phyloP scores from a whole-genome alignment of 352 stramenopile genomes.

The Pythium brassicae region DNA sequence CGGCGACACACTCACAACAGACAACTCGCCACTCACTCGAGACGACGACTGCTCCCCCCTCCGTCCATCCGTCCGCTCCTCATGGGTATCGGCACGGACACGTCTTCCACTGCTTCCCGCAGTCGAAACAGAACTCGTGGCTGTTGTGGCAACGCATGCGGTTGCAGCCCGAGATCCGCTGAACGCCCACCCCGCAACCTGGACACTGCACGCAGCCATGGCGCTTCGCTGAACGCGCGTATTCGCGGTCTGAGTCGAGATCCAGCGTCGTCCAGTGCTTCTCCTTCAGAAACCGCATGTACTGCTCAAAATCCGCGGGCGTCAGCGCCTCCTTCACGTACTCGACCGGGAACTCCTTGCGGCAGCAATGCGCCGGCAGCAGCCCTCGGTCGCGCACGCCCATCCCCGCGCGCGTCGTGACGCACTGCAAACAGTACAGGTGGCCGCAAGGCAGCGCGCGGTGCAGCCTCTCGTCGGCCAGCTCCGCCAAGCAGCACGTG shows the following conservation, averaged over 20 bases:
- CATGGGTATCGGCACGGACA: constrained; percentile 39
- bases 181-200: constrained; percentile 61
- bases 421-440: constrained; percentile 56
- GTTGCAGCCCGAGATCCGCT: constrained; percentile 48
- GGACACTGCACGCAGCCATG: constrained; percentile 52
- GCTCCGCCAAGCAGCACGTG: constrained; percentile 6
- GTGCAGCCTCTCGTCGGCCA: background rate
- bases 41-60: too few relatives aligned
- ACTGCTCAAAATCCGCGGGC: constrained; percentile 3
- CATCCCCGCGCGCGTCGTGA: constrained; percentile 54
- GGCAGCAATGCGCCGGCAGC: constrained; percentile 17
- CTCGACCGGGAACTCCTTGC: constrained; percentile 11
- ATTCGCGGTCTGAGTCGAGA: constrained; percentile 58
- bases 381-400: constrained; percentile 37
- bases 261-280: constrained; percentile 19
- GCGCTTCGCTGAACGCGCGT: constrained; percentile 28
- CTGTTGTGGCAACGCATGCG: constrained; percentile 47
- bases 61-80: too few relatives aligned
- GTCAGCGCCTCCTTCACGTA: constrained; percentile 8
- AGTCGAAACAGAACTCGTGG: constrained; percentile 67
- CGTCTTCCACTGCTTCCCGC: constrained; percentile 22
- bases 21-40: too few relatives aligned
- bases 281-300: constrained; percentile 11
- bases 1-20: constrained; percentile 58
- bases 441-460: constrained; percentile 40